Percentiles rank a stretch among this genome's conserved stretches.
These are phyloP conservation scores for Sanghuangporus sanghuang DNA, from an alignment of 1,284 basidiomycete species.

Conservation along the genomic window DNA sequence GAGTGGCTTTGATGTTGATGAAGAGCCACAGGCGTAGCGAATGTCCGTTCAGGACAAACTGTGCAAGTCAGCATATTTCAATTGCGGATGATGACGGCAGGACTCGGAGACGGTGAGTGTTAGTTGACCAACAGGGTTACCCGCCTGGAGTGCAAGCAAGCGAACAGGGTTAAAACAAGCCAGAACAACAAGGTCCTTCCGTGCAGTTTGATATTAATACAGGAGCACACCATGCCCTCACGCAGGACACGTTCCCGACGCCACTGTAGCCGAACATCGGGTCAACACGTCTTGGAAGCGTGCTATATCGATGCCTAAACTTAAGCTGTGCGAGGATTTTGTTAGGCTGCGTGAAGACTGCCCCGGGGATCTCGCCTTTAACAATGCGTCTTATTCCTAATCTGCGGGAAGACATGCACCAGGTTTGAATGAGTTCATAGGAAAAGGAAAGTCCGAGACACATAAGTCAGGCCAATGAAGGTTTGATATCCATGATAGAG, in stretches of 20 bases:
- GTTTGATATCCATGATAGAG: not conserved
- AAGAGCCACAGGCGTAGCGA: slow-evolving; percentile 7
- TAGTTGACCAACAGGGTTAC: not conserved
- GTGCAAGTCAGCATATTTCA: not conserved
- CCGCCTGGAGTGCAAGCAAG: not conserved
- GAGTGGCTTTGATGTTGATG: slow-evolving; percentile 10
- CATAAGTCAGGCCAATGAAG: not conserved
- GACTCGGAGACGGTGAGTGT: too few relatives aligned
- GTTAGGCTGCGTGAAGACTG: not conserved
- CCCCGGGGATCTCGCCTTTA: not conserved
- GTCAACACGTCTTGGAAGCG: not conserved
- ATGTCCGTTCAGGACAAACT: not conserved
- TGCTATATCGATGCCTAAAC: not conserved
- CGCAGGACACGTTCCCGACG: not conserved
- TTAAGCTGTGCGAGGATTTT: not conserved
- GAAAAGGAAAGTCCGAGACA: not conserved
- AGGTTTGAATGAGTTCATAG: not conserved
- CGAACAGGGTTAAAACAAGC: not conserved
- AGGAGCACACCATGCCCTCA: not conserved
- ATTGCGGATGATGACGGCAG: too few relatives aligned
- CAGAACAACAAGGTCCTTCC: not conserved
- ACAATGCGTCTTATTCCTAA: not conserved
- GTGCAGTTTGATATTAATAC: not conserved
- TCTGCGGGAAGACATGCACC: not conserved
- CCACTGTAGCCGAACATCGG: not conserved